Conservation (phyloP, 2,329 filamentous ascomycete genomes). For the Samsoniella hepiali region DNA sequence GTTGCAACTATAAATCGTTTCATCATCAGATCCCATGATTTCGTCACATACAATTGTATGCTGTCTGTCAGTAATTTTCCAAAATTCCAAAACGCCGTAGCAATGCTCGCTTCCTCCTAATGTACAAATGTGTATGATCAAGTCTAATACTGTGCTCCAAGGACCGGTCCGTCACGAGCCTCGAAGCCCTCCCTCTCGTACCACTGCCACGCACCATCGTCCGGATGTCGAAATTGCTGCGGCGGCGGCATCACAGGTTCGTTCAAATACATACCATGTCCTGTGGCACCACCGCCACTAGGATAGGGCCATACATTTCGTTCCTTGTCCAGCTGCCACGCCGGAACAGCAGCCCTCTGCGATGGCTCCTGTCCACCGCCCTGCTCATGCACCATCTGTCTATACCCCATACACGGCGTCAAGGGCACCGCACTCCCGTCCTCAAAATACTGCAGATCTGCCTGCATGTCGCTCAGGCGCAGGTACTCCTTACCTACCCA, state of each 20-base stretch:
- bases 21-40: background rate
- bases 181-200: slow-evolving; percentile 34
- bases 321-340: slow-evolving; percentile 20
- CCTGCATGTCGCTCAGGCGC: slow-evolving; percentile 58
- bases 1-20: background rate
- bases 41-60: background rate
- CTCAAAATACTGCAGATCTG: slow-evolving; percentile 55
- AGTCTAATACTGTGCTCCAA: slow-evolving; percentile 13
- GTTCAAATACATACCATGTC: background rate
- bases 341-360: background rate
- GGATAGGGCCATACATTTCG: slow-evolving; percentile 14
- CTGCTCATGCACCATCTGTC: background rate
- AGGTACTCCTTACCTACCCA: slow-evolving; percentile 58
- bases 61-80: background rate
- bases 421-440: slow-evolving; percentile 18
- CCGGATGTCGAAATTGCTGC: slow-evolving; percentile 14
- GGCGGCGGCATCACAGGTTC: slow-evolving; percentile 13
- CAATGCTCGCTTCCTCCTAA: slow-evolving; percentile 13
- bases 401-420: slow-evolving; percentile 12
- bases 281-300: background rate
- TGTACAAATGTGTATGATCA: slow-evolving; percentile 4
- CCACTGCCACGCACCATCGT: slow-evolving; percentile 33
- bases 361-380: background rate
- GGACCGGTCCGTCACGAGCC: slow-evolving; percentile 21
- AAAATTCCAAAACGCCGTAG: slow-evolving; percentile 2